These are phyloP conservation scores for Pseudogymnoascus sp. DNA, from an alignment of 2,329 filamentous ascomycete genomes.

Conservation along the genomic window DNA sequence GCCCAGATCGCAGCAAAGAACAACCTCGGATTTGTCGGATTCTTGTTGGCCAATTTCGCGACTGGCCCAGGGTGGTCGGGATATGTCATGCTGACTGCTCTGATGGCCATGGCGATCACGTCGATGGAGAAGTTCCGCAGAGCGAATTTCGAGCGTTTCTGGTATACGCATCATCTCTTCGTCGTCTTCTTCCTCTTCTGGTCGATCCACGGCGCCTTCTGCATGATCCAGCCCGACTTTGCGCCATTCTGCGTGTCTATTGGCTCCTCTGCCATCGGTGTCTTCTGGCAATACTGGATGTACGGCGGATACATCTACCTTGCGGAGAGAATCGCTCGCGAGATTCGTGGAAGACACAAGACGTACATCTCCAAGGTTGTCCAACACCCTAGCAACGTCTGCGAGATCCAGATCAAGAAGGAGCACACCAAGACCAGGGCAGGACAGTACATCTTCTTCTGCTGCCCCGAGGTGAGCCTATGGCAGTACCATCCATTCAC, in stretches of 20 bases:
- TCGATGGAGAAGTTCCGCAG: constrained; percentile 70
- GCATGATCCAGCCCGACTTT: constrained; percentile 81
- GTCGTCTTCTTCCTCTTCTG: constrained; percentile 85
- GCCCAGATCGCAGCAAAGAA: constrained; percentile 68
- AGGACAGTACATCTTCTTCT: constrained; percentile 84
- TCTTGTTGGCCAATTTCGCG: constrained; percentile 66
- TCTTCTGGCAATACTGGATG: constrained; percentile 89
- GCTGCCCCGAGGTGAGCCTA: constrained; percentile 75
- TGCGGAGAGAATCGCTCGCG: constrained; percentile 68
- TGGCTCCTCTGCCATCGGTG: constrained; percentile 57
- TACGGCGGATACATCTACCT: constrained; percentile 75
- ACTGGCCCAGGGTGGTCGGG: constrained; percentile 80
- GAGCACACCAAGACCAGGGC: constrained; percentile 73
- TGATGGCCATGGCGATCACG: constrained; percentile 72
- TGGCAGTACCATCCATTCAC: constrained; percentile 90
- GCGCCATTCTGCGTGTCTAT: constrained; percentile 69
- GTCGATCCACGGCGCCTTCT: constrained; percentile 83
- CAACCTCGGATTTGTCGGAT: constrained; percentile 70
- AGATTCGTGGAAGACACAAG: constrained; percentile 72
- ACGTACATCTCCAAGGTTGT: constrained; percentile 84
- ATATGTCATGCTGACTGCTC: constrained; percentile 70
- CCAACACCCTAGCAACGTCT: constrained; percentile 80
- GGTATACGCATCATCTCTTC: constrained; percentile 85
- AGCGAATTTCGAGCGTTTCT: constrained; percentile 82
- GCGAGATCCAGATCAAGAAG: constrained; percentile 89